Evolutionary conservation across 192 early-diverging fungal genomes (phyloP).

Genomic region (Coemansia sp.): DNA sequence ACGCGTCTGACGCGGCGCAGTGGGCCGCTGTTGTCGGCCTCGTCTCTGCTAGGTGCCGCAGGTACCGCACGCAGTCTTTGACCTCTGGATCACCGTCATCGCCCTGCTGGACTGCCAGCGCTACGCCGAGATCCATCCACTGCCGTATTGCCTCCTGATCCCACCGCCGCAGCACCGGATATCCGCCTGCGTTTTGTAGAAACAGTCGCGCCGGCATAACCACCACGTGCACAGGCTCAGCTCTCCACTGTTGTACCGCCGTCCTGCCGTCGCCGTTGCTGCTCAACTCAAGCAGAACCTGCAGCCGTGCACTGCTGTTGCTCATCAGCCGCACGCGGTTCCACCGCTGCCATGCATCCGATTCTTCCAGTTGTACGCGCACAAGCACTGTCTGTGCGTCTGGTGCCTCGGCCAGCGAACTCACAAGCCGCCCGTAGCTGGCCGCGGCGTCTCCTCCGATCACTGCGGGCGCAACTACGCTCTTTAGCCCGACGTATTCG

Average conservation of each 20-base stretch:
- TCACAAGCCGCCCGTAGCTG: conserved; percentile 25
- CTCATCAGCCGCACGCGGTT: conserved; percentile 72
- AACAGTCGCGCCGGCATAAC: conserved; percentile 75
- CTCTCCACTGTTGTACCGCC: conserved; percentile 63
- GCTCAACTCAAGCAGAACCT: conserved; percentile 60
- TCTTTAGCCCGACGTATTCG: conserved; percentile 24
- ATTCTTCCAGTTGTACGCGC: conserved; percentile 48
- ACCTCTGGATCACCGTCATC: neutral
- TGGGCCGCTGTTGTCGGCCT: conserved; percentile 57
- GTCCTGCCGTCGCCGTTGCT: conserved; percentile 51
- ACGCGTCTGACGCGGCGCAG: conserved; percentile 61
- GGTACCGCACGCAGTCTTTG: conserved; percentile 60
- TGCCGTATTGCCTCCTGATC: conserved; percentile 61
- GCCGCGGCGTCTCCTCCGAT: neutral
- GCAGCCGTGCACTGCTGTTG: conserved; percentile 63
- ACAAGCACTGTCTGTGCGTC: conserved; percentile 39
- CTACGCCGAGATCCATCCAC: conserved; percentile 39
- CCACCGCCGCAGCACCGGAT: conserved; percentile 79
- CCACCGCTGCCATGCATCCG: conserved; percentile 74
- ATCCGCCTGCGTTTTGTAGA: conserved; percentile 74
- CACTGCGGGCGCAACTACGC: conserved; percentile 26
- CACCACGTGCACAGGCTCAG: conserved; percentile 82
- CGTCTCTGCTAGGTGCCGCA: conserved; percentile 67
- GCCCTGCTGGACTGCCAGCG: conserved; percentile 23
- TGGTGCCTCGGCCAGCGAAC: conserved; percentile 2